A percentile compares a stretch with the other conserved stretches of the same genome.
Evolutionary conservation across 768 basidiomycete genomes (phyloP).

Genomic region (Amanita molliuscula): DNA sequence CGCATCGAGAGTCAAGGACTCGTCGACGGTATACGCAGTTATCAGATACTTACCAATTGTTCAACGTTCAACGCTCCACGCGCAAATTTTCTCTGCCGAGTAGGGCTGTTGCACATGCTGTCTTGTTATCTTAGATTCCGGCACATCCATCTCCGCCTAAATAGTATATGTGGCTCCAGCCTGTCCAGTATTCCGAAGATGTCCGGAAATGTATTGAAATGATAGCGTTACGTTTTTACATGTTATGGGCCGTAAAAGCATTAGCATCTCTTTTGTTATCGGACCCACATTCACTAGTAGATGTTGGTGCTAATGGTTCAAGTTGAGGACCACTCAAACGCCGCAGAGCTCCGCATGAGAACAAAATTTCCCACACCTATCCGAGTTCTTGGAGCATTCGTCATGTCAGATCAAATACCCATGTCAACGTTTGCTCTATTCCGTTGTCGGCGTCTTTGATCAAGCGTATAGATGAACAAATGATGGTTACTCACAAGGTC

Average conservation of each 20-base stretch:
- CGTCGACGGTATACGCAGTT: neutral
- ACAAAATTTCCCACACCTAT: slow-evolving; percentile 1
- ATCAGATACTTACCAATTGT: neutral
- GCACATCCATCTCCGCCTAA: neutral
- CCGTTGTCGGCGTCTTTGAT: slow-evolving; percentile 5
- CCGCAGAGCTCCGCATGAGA: slow-evolving; percentile 5
- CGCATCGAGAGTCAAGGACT: too few species aligned
- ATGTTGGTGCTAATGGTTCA: neutral
- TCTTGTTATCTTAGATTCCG: neutral
- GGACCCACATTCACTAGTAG: neutral
- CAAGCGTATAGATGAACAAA: neutral
- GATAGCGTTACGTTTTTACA: neutral
- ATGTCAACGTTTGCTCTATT: slow-evolving; percentile 17
- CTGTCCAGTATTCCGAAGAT: too few species aligned
- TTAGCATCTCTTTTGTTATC: neutral
- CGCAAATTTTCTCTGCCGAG: neutral
- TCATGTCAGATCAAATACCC: slow-evolving; percentile 18
- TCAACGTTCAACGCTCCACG: neutral
- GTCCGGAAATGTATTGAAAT: too few species aligned
- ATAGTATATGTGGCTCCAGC: neutral
- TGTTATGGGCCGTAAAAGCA: neutral
- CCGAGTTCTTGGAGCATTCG: neutral
- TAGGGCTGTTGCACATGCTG: neutral
- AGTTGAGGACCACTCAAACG: neutral
- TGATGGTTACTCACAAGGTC: neutral